Conservation (phyloP, 2,329 filamentous ascomycete genomes). For the Fusarium azukiicola region DNA sequence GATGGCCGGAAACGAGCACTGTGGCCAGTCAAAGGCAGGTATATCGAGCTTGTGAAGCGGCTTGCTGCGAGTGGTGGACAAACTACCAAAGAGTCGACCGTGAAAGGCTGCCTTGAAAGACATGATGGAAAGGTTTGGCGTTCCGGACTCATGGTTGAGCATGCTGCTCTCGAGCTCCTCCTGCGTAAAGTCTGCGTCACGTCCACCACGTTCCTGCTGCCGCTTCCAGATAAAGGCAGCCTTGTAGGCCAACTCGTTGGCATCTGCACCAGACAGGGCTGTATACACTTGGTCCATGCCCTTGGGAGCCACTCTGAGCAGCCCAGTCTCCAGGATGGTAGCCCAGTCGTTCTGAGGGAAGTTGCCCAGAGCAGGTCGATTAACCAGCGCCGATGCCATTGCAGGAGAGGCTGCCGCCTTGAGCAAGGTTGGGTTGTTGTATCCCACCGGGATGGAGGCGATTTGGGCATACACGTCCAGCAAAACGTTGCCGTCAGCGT, state of each 20-base stretch:
- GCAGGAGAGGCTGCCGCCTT: conserved; percentile 86
- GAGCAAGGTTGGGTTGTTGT: conserved; percentile 90
- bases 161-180: conserved; percentile 11
- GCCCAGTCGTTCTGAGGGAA: conserved; percentile 15
- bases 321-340: not conserved
- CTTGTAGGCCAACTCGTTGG: conserved; percentile 97
- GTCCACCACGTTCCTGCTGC: conserved; percentile 85
- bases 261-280: conserved; percentile 92
- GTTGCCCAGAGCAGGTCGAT: conserved; percentile 6
- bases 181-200: not conserved
- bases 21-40: conserved; percentile 96
- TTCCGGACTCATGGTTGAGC: conserved; percentile 1
- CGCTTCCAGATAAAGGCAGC: conserved; percentile 96
- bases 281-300: conserved; percentile 94
- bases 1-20: conserved; percentile 90
- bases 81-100: not conserved
- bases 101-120: conserved; percentile 9
- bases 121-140: conserved; percentile 14
- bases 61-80: conserved; percentile 91
- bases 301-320: conserved; percentile 54
- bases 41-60: conserved; percentile 97
- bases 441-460: conserved; percentile 93
- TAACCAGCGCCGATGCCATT: conserved; percentile 67
- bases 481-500: conserved; percentile 33
- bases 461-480: conserved; percentile 87